Conservation (phyloP, 2,329 filamentous ascomycete genomes). For the Colletotrichum brevisporum region DNA sequence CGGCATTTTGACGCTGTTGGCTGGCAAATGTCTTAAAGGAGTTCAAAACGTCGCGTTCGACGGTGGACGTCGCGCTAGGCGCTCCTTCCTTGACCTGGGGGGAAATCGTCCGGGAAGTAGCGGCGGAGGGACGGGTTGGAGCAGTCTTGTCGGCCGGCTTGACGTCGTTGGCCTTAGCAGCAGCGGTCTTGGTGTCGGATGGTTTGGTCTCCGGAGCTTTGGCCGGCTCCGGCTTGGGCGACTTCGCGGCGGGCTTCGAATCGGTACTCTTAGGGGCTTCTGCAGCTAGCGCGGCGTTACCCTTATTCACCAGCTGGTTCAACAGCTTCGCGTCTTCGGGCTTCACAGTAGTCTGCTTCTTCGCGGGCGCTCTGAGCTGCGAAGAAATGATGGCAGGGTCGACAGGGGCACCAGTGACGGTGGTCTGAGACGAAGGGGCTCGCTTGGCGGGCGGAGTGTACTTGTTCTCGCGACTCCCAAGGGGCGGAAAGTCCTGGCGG, state of each 20-base stretch:
- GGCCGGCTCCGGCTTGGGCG: constrained; percentile 24
- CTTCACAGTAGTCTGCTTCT: constrained; percentile 57
- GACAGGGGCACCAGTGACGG: constrained; percentile 81
- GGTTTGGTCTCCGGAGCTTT: constrained; percentile 22
- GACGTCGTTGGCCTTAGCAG: constrained; percentile 24
- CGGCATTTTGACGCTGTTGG: constrained; percentile 67
- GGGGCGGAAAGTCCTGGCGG: constrained; percentile 79
- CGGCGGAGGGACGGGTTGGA: constrained; percentile 52
- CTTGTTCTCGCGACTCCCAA: constrained; percentile 73
- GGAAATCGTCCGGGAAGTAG: constrained; percentile 57
- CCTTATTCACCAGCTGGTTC: constrained; percentile 30
- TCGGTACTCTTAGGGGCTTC: constrained; percentile 28
- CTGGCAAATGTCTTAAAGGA: constrained; percentile 76
- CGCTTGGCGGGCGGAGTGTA: constrained; percentile 93
- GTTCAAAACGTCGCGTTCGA: constrained; percentile 73
- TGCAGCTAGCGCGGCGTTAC: constrained; percentile 8
- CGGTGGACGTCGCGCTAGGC: constrained; percentile 71
- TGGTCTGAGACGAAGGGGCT: constrained; percentile 80
- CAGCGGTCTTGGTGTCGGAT: constrained; percentile 29
- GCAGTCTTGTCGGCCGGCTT: constrained; percentile 37
- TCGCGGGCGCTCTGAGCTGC: constrained; percentile 71
- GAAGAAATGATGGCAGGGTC: constrained; percentile 93
- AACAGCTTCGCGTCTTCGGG: constrained; percentile 45
- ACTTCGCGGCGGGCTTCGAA: constrained; percentile 25
- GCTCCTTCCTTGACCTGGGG: constrained; percentile 56